Evolutionary conservation across 2,329 filamentous ascomycete genomes (phyloP), one percentile per base, ranked within the genome.

Genomic region (Nigrospora osmanthi): DNA sequence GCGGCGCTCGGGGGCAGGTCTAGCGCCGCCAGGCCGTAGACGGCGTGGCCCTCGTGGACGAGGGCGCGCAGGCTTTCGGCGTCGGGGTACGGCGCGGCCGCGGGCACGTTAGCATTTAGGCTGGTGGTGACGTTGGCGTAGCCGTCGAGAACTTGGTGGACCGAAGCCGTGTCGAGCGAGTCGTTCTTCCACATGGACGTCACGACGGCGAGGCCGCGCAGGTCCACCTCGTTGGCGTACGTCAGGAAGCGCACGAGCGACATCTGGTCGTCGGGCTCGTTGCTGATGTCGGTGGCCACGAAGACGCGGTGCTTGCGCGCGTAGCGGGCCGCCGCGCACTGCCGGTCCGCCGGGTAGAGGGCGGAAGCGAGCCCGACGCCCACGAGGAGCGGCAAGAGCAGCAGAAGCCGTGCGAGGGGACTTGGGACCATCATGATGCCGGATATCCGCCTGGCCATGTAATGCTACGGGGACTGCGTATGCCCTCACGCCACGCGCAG

Each of bases 31-130:
- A 52, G 42, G 15, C 54, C 55, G 36, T 51, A 54, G 19, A 66
- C 62, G 46, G 64, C 43, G 50, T 64, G 50, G 37, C 65, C 58
- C 44, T 54, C 50, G 36, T 53, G 50, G 14, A 70, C 52, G 15
- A 64, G 49, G 19, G 50, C 47, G 12, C 47, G 52, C 23, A 62
- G 49, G 35, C 60, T 49, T 3, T 62, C 52, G 6, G 58, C 59
- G 3, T 58, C 47, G 0, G 65, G 65, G 47, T 68, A 71, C 9
- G 51, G 55, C 4, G 54, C 51, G 40, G 67, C 60, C 0, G 61
- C 61, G 46, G 70, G 69, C 2, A 62, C 64, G 49, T 75, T 70
- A 2, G 49, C 47, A 31, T 69, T 65, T 1, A 75, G 54, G 42
- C 69, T 73, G 14, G 62, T 59, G 14, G 57, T 54, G 1, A 64